These are phyloP conservation scores for Actinomucor elegans DNA, from an alignment of 371 early-diverging fungal genomes.

Conservation along the genomic window DNA sequence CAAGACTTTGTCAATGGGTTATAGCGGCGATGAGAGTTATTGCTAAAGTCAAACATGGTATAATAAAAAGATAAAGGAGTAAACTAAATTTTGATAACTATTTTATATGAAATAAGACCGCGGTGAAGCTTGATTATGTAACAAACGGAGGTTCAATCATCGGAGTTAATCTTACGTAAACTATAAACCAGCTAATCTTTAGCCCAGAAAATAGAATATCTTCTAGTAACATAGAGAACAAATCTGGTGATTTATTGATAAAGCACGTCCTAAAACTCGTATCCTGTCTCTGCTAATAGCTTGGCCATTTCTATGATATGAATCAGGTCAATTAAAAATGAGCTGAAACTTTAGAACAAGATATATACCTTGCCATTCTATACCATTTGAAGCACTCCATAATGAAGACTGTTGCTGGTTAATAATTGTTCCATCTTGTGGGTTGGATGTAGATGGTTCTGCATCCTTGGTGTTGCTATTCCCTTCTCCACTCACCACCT, in stretches of 20 bases:
- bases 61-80: too few relatives aligned
- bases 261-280: constrained; percentile 9
- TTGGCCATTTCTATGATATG: constrained; percentile 20
- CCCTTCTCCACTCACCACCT: constrained; percentile 6
- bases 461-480: not conserved
- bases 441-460: not conserved
- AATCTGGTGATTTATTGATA: too few relatives aligned
- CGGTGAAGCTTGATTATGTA: constrained; percentile 20
- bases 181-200: not conserved
- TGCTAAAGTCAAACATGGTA: constrained; percentile 41
- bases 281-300: constrained; percentile 20
- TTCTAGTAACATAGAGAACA: too few relatives aligned
- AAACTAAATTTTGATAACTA: too few relatives aligned
- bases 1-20: constrained; percentile 88
- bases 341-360: too few relatives aligned
- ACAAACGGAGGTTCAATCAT: constrained; percentile 12
- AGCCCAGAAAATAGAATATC: too few relatives aligned
- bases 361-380: constrained; percentile 44
- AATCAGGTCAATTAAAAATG: not conserved
- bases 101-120: constrained; percentile 7
- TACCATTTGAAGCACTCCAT: constrained; percentile 33
- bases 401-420: constrained; percentile 10
- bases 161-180: constrained; percentile 11
- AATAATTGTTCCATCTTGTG: not conserved
- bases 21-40: constrained; percentile 83